These are phyloP conservation scores for Venturia oleaginea DNA, from an alignment of 2,329 filamentous ascomycete genomes.

Conservation along the genomic window DNA sequence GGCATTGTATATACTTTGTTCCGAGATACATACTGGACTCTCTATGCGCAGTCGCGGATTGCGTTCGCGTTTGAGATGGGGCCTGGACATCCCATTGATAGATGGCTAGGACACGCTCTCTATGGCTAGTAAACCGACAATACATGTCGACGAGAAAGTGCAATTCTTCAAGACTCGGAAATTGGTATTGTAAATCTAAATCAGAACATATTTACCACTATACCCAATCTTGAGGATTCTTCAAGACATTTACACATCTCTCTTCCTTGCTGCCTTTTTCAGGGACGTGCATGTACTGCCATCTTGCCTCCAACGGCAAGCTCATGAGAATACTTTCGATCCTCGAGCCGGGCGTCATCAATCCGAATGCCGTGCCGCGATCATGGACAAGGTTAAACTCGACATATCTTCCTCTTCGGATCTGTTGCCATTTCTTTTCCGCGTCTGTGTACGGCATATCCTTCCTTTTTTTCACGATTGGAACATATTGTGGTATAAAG, in stretches of 20 bases:
- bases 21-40: too few species aligned
- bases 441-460: constrained; percentile 80
- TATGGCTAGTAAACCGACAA: not conserved
- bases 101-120: too few species aligned
- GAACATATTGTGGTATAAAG: constrained; percentile 84
- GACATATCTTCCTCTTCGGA: constrained; percentile 88
- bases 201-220: constrained; percentile 19
- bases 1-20: too few species aligned
- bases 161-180: too few species aligned
- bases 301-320: constrained; percentile 81
- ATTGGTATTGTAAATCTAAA: too few species aligned
- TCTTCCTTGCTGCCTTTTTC: constrained; percentile 68
- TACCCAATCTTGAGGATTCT: constrained; percentile 53
- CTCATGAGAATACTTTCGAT: constrained; percentile 98
- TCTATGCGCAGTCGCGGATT: too few species aligned
- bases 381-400: constrained; percentile 99
- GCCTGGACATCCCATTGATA: too few species aligned
- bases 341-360: constrained; percentile 83
- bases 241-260: constrained; percentile 64
- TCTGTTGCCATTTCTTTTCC: constrained; percentile 95
- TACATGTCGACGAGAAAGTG: too few species aligned
- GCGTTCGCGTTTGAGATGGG: too few species aligned
- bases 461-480: constrained; percentile 80
- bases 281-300: constrained; percentile 92
- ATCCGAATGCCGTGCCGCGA: constrained; percentile 83